Evolutionary conservation across 805 yeast species (phyloP).

Genomic region (Clavispora asparagi): DNA sequence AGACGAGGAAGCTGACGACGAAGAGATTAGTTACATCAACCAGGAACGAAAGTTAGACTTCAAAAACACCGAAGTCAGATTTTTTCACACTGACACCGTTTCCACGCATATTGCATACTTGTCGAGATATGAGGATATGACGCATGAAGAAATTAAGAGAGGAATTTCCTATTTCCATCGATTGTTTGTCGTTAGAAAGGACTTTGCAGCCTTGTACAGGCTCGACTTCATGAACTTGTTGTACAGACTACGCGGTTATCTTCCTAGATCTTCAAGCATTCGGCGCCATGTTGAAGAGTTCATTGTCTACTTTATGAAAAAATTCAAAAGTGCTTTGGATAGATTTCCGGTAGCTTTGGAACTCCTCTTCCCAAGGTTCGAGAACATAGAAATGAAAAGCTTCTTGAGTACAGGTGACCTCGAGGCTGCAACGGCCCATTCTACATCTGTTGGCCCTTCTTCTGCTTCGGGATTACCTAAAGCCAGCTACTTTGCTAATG

Average conservation of each 20-base stretch:
- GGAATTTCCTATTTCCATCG: conserved; percentile 69
- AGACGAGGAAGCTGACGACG: conserved; percentile 25
- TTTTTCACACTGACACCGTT: conserved; percentile 56
- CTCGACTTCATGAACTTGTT: conserved; percentile 70
- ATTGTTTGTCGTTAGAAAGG: conserved; percentile 54
- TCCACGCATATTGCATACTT: conserved; percentile 62
- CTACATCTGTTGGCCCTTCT: conserved; percentile 4
- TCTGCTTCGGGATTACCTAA: conserved; percentile 1
- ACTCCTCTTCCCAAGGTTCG: conserved; percentile 57
- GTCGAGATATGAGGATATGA: conserved; percentile 55
- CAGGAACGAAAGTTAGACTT: conserved; percentile 46
- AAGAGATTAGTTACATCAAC: conserved; percentile 30
- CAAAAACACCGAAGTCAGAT: conserved; percentile 34
- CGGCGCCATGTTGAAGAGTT: conserved; percentile 63
- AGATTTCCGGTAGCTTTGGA: conserved; percentile 57
- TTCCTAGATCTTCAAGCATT: conserved; percentile 40
- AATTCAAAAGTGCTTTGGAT: conserved; percentile 44
- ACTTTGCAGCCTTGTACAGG: conserved; percentile 56
- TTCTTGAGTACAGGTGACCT: conserved; percentile 62
- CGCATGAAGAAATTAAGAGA: conserved; percentile 53
- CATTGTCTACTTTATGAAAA: conserved; percentile 58
- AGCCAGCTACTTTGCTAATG: conserved; percentile 12
- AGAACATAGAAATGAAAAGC: conserved; percentile 38
- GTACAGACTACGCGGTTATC: conserved; percentile 42
- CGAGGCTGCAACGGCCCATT: conserved; percentile 18